These are phyloP conservation scores for Epithemia pelagica DNA, from an alignment of 108 stramenopile species.

Conservation along the genomic window DNA sequence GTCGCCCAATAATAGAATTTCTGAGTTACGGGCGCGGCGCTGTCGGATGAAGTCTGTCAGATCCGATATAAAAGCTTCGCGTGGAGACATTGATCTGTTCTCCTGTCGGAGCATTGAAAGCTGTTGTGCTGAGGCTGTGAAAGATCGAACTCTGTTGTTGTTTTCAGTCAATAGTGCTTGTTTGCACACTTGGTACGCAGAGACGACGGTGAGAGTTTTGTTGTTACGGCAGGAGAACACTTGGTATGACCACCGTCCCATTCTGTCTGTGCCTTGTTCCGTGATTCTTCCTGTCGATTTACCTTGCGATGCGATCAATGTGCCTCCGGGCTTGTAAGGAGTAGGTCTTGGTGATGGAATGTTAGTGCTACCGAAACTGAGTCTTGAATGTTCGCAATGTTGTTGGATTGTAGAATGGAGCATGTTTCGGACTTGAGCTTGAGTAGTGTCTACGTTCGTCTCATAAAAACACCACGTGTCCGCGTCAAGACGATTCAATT, in stretches of 20 bases:
- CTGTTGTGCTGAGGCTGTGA: neutral
- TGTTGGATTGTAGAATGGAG: neutral
- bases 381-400: neutral
- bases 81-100: neutral
- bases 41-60: neutral
- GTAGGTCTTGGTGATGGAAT: neutral
- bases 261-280: neutral
- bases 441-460: neutral
- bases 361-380: neutral
- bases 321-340: neutral
- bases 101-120: neutral
- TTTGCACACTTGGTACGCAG: neutral
- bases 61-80: neutral
- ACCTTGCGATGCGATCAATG: neutral
- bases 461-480: neutral
- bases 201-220: neutral
- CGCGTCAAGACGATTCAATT: neutral
- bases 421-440: neutral
- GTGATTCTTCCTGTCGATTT: neutral
- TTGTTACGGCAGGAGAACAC: neutral
- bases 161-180: neutral
- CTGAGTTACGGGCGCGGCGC: neutral
- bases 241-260: neutral
- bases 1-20: neutral
- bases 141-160: neutral